Evolutionary conservation across 2,329 filamentous ascomycete species (phyloP), one percentile per base, ranked within the genome.

Genomic region (Arthrinium puccinioides): DNA sequence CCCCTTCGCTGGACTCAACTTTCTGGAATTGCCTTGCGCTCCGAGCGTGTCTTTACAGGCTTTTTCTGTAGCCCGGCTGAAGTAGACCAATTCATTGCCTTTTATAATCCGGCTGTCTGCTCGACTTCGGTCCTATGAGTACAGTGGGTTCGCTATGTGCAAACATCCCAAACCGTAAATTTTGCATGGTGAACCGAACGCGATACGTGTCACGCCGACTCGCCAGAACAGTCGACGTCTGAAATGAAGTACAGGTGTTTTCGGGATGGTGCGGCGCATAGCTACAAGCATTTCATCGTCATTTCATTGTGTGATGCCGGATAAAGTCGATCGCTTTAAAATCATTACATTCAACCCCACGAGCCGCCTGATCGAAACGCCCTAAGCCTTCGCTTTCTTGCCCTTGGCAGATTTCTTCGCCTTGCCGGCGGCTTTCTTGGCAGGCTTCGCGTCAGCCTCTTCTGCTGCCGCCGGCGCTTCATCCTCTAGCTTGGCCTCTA

Each of bases 81-180:
- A 75, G 74, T 63, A 78, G 72, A 78, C 47, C 40, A 62, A 62
- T 41, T 59, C 62, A 62, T 41, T 59, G 69, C 72, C 67, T 68
- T n/a, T 77, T 69, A 76, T 74, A 77, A 78, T 78, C 72, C 69
- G 64, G 61, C 62, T 59, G 60, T 64, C 61, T 63, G 62, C 67
- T 65, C 56, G 42, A 54, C 53, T 53, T 52, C 50, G 36, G 50
- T 38, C 50, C 49, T 45, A 60, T 62, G 67, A 65, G 68, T 64
- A 65, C 63, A 58, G 61, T 64, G 66, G 74, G 72, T 78, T 78
- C 74, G 74, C 74, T 78, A 72, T 73, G 72, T 60, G 73, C 72
- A 66, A 57, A 77, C 71, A 78, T 71, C 5, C 9, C n/a, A 11
- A 9, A 33, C 19, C 21, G 20, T 33, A 16, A n/a, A n/a, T n/a